These are phyloP conservation scores for Termitomyces sp. DNA, from an alignment of 1,284 basidiomycete genomes.

Conservation along the genomic window DNA sequence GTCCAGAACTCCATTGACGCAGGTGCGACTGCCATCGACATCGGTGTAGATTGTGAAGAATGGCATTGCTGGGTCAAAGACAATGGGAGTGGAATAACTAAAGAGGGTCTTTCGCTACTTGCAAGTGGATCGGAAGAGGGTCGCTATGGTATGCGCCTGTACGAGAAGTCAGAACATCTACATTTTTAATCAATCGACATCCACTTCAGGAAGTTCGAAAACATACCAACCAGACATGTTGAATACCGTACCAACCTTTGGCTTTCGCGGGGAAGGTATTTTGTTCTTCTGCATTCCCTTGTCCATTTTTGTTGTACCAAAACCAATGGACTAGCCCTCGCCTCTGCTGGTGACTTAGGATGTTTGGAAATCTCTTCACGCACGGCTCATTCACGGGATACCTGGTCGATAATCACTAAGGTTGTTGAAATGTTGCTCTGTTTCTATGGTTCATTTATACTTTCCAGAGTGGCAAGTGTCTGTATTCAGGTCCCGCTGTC, in stretches of 20 bases:
- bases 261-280: conserved; percentile 86
- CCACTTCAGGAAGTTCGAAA: conserved; percentile 64
- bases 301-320: neutral
- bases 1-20: conserved; percentile 81
- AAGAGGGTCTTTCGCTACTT: conserved; percentile 51
- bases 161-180: neutral
- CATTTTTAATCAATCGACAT: neutral
- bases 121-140: conserved; percentile 46
- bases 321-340: conserved; percentile 45
- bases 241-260: conserved; percentile 62
- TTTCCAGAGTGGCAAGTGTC: conserved; percentile 51
- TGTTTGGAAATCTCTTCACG: conserved; percentile 79
- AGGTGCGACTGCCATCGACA: conserved; percentile 53
- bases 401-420: conserved; percentile 73
- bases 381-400: conserved; percentile 50
- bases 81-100: conserved; percentile 72
- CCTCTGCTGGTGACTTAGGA: conserved; percentile 73
- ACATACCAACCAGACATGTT: conserved; percentile 48
- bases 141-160: conserved; percentile 57
- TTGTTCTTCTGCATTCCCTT: neutral
- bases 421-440: conserved; percentile 34
- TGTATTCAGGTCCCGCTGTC: conserved; percentile 71
- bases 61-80: conserved; percentile 83
- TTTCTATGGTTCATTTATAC: conserved; percentile 4
- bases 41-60: conserved; percentile 62